Conservation (phyloP, 2,329 filamentous ascomycete genomes). For the Ascochyta fabae region DNA sequence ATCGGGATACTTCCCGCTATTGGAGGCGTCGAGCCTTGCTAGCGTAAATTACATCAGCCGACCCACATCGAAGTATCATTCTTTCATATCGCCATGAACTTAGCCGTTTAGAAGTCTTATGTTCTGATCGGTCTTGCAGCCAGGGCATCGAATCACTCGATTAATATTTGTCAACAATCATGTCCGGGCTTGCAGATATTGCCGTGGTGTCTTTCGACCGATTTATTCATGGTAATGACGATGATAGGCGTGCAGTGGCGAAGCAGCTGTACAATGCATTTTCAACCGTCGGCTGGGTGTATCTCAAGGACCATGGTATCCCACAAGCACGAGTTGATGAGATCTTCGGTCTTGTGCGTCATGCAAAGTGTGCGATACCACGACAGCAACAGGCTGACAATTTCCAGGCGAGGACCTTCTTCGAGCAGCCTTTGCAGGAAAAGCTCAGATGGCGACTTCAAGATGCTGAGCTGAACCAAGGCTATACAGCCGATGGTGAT, state of each 20-base stretch:
- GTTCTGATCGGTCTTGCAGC: background rate
- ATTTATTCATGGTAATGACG: slow-evolving; percentile 31
- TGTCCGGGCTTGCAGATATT: slow-evolving; percentile 27
- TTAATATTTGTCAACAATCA: background rate
- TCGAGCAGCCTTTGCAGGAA: slow-evolving; percentile 42
- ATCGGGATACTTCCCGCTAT: background rate
- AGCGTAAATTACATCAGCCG: background rate
- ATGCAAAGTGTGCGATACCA: background rate
- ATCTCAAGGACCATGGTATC: slow-evolving; percentile 51
- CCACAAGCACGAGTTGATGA: slow-evolving; percentile 41
- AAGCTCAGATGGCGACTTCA: slow-evolving; percentile 47
- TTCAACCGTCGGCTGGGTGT: slow-evolving; percentile 52
- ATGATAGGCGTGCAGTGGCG: slow-evolving; percentile 29
- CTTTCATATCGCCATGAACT: background rate
- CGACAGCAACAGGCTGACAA: background rate
- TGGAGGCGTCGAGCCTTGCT: background rate
- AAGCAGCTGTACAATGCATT: slow-evolving; percentile 49
- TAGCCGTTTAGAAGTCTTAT: background rate
- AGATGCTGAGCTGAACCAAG: slow-evolving; percentile 48
- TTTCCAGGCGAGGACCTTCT: slow-evolving; percentile 42
- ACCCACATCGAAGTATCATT: background rate
- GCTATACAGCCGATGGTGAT: slow-evolving; percentile 47
- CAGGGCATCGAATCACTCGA: background rate
- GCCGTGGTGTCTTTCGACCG: slow-evolving; percentile 34
- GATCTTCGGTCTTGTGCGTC: slow-evolving; percentile 36